Base-by-base conservation (phyloP, 108 stramenopile species). In the Cyclostephanos tholiformis region DNA sequence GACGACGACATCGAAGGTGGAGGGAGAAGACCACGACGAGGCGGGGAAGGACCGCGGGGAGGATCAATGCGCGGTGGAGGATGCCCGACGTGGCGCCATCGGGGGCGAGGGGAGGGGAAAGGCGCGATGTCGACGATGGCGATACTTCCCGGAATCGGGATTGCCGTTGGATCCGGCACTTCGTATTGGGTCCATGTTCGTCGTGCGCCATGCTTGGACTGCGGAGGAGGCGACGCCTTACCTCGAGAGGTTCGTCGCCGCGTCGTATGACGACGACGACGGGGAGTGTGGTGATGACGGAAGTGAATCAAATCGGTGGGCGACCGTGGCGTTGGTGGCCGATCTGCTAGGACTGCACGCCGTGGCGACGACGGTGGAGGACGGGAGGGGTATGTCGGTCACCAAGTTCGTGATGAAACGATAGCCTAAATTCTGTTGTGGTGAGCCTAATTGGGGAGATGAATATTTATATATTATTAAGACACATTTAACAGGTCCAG, bases 181-280 rank as follows among this genome's bases (percentile, higher is more conserved):
- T 4, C 61, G 79, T 26, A 64, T 74, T 16, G 69, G 74, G 63
- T 63, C 67, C 62, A 73, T 80, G 79, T 74, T 73, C 35, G 72
- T 68, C 36, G 57, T 80, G 79, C 62, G 69, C 8, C 55, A 69
- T 48, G 63, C 30, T 27, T 80, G 79, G 79, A 69, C 79, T 22
- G 48, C 74, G 55, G 39, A 69, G 12, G 79, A 80, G 27, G 72
- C 67, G 39, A 52, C 56, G 26, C 72, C 72, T 3, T 80, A 80
- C 32, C 68, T 74, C 50, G 35, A 59, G 53, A 80, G 69, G 41
- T 70, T 80, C 50, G 59, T 52, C 22, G 71, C 27, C 8, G 30
- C 44, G 39, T 46, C 41, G 41, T 41, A 9, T 7, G 72, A 8
- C 11, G 48, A 9, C 9, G 72, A 8, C 19, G 48, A 29, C 53